phyloP scores from a whole-genome alignment of 2,329 filamentous ascomycete species.

The Tolypocladium endophyticum region DNA sequence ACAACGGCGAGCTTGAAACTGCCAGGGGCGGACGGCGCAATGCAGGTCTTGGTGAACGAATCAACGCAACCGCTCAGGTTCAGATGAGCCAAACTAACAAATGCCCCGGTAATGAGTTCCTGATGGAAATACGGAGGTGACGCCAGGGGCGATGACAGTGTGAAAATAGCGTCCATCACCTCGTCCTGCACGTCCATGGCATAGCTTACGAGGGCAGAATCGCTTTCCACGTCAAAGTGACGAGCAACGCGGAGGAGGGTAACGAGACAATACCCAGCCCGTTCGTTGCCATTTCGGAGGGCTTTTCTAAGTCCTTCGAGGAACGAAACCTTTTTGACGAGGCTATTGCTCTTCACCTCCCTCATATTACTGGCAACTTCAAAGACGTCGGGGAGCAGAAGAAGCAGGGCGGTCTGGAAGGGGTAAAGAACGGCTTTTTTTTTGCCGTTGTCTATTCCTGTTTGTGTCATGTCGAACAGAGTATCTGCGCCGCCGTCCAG shows the following conservation, averaged over 20 bases:
- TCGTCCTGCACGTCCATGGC: conserved; percentile 62
- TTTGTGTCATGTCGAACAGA: conserved; percentile 58
- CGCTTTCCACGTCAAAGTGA: conserved; percentile 52
- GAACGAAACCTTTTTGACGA: conserved; percentile 57
- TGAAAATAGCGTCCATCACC: conserved; percentile 54
- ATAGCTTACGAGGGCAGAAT: conserved; percentile 54
- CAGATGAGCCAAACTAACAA: conserved; percentile 53
- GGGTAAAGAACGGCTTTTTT: conserved; percentile 48
- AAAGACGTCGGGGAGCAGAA: conserved; percentile 58
- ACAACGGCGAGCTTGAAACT: conserved; percentile 53
- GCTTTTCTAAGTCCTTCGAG: conserved; percentile 53
- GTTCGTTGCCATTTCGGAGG: conserved; percentile 53
- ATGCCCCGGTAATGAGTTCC: conserved; percentile 55
- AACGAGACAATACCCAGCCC: conserved; percentile 56
- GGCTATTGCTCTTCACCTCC: conserved; percentile 49
- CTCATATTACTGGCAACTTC: conserved; percentile 58
- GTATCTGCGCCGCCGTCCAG: conserved; percentile 58
- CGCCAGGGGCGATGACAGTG: conserved; percentile 33
- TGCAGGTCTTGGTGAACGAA: conserved; percentile 44
- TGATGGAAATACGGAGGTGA: conserved; percentile 47
- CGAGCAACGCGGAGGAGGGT: conserved; percentile 51
- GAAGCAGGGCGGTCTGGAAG: conserved; percentile 50
- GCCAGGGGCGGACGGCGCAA: conserved; percentile 44
- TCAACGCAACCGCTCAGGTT: conserved; percentile 49
- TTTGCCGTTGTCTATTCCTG: conserved; percentile 46